Evolutionary conservation across 208 protist genomes (phyloP).

Genomic region (Leishmania aethiopica): DNA sequence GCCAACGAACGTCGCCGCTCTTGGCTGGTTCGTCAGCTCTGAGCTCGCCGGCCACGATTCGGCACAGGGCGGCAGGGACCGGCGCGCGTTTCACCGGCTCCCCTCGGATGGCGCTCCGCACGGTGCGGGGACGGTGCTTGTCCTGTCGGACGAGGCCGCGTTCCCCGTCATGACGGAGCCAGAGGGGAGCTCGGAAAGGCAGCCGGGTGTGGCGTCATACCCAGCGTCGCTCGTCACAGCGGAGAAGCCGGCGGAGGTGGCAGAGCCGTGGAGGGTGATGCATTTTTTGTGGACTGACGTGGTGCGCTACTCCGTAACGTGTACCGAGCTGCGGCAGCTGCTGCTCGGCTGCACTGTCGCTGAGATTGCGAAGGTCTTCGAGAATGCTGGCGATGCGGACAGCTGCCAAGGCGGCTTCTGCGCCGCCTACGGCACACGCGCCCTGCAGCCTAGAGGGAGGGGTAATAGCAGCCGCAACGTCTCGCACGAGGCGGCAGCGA

Average conservation of each 20-base stretch:
- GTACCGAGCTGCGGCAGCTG: conserved; percentile 36
- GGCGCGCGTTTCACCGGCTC: not conserved
- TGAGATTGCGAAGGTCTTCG: conserved; percentile 27
- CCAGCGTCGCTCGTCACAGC: not conserved
- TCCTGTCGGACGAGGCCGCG: conserved; percentile 19
- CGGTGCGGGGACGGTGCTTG: conserved; percentile 26
- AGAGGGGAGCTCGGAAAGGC: not conserved
- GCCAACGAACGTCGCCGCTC: conserved; percentile 17
- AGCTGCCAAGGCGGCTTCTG: not conserved
- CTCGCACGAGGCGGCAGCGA: conserved; percentile 13
- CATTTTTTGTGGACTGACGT: conserved; percentile 42
- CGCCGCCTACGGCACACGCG: not conserved
- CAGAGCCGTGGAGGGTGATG: conserved; percentile 33
- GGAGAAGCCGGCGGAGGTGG: conserved; percentile 9
- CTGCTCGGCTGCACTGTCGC: conserved; percentile 31
- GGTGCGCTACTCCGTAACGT: conserved; percentile 51
- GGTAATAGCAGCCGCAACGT: conserved; percentile 8
- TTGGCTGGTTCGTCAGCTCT: conserved; percentile 18
- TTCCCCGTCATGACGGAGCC: conserved; percentile 23
- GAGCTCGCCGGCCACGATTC: not conserved
- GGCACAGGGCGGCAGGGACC: not conserved
- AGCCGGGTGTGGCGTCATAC: not conserved
- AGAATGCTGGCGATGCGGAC: conserved; percentile 1
- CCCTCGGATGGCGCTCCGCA: conserved; percentile 21
- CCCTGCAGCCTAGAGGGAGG: not conserved